These are phyloP conservation scores for Trametes gibbosa DNA, from an alignment of 768 basidiomycete species.

Conservation along the genomic window DNA sequence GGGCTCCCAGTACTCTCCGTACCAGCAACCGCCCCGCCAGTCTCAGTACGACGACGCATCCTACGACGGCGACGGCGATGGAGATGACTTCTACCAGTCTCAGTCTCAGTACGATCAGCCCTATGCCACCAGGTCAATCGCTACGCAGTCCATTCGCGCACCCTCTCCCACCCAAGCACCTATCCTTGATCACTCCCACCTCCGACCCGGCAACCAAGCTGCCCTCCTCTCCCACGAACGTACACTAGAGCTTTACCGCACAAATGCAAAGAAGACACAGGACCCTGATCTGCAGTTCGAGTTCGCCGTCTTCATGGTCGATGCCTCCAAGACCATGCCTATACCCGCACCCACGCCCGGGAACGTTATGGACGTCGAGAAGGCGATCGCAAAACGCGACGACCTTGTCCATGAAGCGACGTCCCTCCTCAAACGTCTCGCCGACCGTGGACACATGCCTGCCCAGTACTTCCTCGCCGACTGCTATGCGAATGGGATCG, in stretches of 20 bases:
- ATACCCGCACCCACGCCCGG: slow-evolving; percentile 67
- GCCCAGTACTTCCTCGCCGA: slow-evolving; percentile 98
- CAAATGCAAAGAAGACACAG: slow-evolving; percentile 98
- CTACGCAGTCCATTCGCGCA: slow-evolving; percentile 45
- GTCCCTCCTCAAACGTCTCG: slow-evolving; percentile 81
- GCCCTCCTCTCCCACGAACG: slow-evolving; percentile 92
- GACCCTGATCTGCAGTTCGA: slow-evolving; percentile 98
- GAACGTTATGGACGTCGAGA: slow-evolving; percentile 79
- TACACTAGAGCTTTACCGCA: slow-evolving; percentile 94
- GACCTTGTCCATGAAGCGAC: slow-evolving; percentile 89
- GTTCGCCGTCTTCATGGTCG: slow-evolving; percentile 98
- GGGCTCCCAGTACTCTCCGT: slow-evolving; percentile 18
- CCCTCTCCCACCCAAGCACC: slow-evolving; percentile 62
- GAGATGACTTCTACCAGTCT: slow-evolving; percentile 28
- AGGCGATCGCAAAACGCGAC: slow-evolving; percentile 77
- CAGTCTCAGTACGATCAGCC: slow-evolving; percentile 25
- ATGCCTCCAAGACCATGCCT: slow-evolving; percentile 88
- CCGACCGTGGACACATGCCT: slow-evolving; percentile 90
- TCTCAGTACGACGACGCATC: slow-evolving; percentile 15
- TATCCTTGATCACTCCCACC: slow-evolving; percentile 87
- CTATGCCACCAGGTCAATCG: slow-evolving; percentile 19
- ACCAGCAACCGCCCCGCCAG: slow-evolving; percentile 18
- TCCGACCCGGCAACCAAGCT: slow-evolving; percentile 89
- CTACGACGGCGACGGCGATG: slow-evolving; percentile 25
- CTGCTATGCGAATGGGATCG: slow-evolving; percentile 98